A percentile compares a stretch with the other conserved stretches of the same genome.
These are phyloP conservation scores for Ophiostoma triangulosporum DNA, from an alignment of 2,329 filamentous ascomycete species.

Conservation along the genomic window DNA sequence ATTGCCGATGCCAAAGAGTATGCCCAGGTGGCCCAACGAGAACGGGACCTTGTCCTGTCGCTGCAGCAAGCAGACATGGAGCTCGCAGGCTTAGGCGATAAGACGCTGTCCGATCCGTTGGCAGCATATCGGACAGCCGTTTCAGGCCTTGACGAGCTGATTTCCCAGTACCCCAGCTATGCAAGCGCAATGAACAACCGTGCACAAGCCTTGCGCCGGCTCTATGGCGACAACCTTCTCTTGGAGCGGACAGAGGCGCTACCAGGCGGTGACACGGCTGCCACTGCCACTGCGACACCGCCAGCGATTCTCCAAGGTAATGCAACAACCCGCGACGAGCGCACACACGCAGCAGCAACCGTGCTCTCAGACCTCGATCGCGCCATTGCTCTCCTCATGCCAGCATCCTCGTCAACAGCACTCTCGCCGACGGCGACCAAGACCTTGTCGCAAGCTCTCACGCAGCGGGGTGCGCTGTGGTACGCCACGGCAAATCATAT, in stretches of 20 bases:
- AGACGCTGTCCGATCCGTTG: constrained; percentile 21
- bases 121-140: constrained; percentile 35
- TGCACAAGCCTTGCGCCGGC: constrained; percentile 49
- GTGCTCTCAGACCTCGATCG: constrained; percentile 40
- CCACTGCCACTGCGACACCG: neutral
- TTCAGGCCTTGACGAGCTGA: constrained; percentile 37
- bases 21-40: constrained; percentile 33
- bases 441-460: constrained; percentile 56
- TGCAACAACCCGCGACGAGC: constrained; percentile 18
- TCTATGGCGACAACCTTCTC: constrained; percentile 48
- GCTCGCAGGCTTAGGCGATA: constrained; percentile 29
- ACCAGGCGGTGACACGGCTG: neutral
- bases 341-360: constrained; percentile 14
- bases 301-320: constrained; percentile 24
- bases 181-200: constrained; percentile 64
- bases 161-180: constrained; percentile 47
- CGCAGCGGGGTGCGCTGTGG: constrained; percentile 55
- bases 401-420: constrained; percentile 31
- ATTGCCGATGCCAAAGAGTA: constrained; percentile 38
- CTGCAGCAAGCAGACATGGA: constrained; percentile 44
- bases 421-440: constrained; percentile 52
- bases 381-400: constrained; percentile 46
- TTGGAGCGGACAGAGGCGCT: constrained; percentile 18
- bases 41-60: constrained; percentile 38
- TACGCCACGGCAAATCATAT: constrained; percentile 39